Evolutionary conservation across 192 early-diverging fungal genomes (phyloP).

Genomic region (Ambispora gerdemannii): DNA sequence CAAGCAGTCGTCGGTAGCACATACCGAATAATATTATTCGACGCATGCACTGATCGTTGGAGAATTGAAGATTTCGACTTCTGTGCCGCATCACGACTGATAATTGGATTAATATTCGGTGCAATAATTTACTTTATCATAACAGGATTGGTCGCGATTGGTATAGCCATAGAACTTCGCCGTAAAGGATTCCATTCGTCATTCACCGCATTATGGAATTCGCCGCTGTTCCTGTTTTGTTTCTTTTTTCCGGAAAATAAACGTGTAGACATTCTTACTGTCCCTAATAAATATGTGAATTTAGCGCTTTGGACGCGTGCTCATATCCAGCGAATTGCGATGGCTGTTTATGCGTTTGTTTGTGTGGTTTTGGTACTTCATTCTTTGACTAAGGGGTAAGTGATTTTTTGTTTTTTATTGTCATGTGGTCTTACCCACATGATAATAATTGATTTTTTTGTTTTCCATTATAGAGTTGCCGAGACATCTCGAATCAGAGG

Average conservation of each 20-base stretch:
- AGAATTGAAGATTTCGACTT: constrained; percentile 23
- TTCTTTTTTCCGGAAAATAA: constrained; percentile 4
- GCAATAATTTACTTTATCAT: constrained; percentile 26
- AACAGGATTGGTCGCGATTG: constrained; percentile 8
- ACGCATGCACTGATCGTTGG: constrained; percentile 22
- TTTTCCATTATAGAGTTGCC: constrained; percentile 18
- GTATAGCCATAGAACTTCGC: constrained; percentile 8
- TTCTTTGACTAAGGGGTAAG: constrained; percentile 21
- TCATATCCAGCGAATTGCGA: constrained; percentile 21
- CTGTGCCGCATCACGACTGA: constrained; percentile 24
- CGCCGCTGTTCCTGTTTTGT: constrained; percentile 21
- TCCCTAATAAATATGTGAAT: constrained; percentile 26
- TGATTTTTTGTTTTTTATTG: too few species aligned
- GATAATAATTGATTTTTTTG: not conserved
- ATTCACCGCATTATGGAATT: constrained; percentile 29
- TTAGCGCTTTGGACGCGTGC: constrained; percentile 20
- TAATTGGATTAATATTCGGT: constrained; percentile 13
- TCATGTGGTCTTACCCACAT: too few species aligned
- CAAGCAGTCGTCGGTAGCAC: not conserved
- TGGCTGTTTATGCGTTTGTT: constrained; percentile 6
- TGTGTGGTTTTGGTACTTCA: constrained; percentile 16
- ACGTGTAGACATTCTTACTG: constrained; percentile 22
- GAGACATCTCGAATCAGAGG: constrained; percentile 14
- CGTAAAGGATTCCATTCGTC: constrained; percentile 19
- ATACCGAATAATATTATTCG: not conserved